Conservation (phyloP, 495 filamentous ascomycete species). For the Polyplosphaeria fusca region DNA sequence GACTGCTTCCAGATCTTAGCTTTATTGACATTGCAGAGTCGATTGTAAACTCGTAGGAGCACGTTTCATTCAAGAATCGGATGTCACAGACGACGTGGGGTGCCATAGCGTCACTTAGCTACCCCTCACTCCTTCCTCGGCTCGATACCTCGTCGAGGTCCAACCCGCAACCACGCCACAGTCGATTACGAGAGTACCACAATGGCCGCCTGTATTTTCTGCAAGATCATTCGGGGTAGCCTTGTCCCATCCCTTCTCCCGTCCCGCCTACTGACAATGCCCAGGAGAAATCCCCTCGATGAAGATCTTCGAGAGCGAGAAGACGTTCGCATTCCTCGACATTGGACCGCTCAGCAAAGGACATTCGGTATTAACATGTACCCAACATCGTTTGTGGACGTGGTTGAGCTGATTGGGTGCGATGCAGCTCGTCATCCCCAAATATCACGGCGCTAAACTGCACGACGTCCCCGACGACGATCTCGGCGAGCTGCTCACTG, state of each 20-base stretch:
- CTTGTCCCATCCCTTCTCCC: neutral
- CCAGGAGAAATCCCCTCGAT: constrained; percentile 89
- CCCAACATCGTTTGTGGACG: neutral
- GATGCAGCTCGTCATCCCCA: constrained; percentile 86
- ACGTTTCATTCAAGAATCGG: no score
- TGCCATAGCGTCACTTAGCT: no score
- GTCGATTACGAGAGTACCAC: constrained; percentile 17
- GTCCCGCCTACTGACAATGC: neutral
- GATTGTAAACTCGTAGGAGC: no score
- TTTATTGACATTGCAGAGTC: no score
- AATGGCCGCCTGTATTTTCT: constrained; percentile 84
- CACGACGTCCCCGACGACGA: constrained; percentile 90
- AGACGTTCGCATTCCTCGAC: constrained; percentile 94
- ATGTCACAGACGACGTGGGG: no score
- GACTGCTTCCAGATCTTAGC: no score
- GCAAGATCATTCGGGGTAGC: constrained; percentile 92
- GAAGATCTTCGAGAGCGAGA: constrained; percentile 91
- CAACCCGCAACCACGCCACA: no score
- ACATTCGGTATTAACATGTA: constrained; percentile 48
- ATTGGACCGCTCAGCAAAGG: constrained; percentile 83
- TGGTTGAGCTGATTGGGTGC: neutral
- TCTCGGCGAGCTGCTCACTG: constrained; percentile 77
- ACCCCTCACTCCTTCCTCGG: no score
- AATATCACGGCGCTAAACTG: constrained; percentile 89
- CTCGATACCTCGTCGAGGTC: no score